A percentile compares a stretch with the other conserved stretches of the same genome.
Evolutionary conservation across 495 filamentous ascomycete genomes (phyloP).

Genomic region (Terfezia boudieri): DNA sequence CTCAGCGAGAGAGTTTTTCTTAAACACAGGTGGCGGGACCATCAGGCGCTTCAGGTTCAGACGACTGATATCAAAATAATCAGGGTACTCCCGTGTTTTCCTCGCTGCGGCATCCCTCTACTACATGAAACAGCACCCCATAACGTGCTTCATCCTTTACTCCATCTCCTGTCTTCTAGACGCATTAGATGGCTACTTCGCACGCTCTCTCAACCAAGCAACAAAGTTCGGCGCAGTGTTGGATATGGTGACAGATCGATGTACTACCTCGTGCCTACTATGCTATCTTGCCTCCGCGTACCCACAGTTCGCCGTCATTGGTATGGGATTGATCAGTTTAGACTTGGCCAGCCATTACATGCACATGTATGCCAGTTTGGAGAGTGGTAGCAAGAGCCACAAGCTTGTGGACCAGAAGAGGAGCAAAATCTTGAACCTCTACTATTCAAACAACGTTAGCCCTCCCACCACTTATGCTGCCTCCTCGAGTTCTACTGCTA

Average conservation of each 20-base stretch:
- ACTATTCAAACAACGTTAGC: conserved; percentile 87
- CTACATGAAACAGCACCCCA: conserved; percentile 93
- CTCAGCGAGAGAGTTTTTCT: neutral
- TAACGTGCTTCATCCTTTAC: conserved; percentile 82
- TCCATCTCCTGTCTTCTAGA: conserved; percentile 82
- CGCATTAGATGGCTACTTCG: conserved; percentile 78
- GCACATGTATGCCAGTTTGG: conserved; percentile 44
- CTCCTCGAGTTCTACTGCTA: neutral
- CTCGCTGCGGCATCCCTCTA: conserved; percentile 82
- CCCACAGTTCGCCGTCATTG: conserved; percentile 75
- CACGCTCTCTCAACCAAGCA: conserved; percentile 67
- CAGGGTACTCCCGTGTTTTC: conserved; percentile 74
- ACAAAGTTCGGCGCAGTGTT: conserved; percentile 88
- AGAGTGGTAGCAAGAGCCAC: conserved; percentile 29
- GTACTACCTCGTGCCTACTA: conserved; percentile 80
- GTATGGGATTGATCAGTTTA: conserved; percentile 76
- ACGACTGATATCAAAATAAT: neutral
- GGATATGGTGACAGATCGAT: conserved; percentile 94
- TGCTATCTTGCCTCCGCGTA: conserved; percentile 85
- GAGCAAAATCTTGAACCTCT: conserved; percentile 68
- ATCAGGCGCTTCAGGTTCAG: neutral
- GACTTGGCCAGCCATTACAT: conserved; percentile 94
- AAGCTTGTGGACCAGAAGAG: conserved; percentile 73
- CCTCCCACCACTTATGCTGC: neutral
- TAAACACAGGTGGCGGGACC: no score